Base-by-base conservation (phyloP, 139 green algal genomes). In the Edaphochlamys debaryana region DNA sequence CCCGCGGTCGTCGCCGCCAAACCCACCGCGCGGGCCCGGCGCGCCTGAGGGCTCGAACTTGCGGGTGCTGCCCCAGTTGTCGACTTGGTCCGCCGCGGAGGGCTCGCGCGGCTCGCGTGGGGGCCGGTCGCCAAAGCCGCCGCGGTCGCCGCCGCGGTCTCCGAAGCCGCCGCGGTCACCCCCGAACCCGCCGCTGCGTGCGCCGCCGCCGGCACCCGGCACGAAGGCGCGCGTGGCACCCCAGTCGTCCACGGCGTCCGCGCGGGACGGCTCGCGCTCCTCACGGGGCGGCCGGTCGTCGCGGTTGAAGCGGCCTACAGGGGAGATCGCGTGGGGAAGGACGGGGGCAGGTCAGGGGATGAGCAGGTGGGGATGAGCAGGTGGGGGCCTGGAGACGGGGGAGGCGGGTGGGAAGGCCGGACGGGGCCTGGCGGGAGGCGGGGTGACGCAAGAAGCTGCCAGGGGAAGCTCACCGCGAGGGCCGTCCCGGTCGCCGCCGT, bases 181-280 rank as follows among this genome's bases (percentile, higher is more conserved):
- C 22, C 37, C 73, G 27, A 77, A 50, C 13, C 63, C 41, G 71
- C 66, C 72, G 29, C 83, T 86, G 36, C 85, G 60, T 0, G 36
- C 40, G 9, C 81, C 81, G 45, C 81, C 91, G 9, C 85, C 62
- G 76, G 72, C 73, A 34, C 86, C 67, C 25, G 94, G 90, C 40
- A 82, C 79, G 67, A 95, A 96, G 78, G 94, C 94, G 40, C 92
- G 91, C 23, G 90, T 88, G 29, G 80, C 60, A 63, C 94, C 94
- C 95, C 95, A 98, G 88, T 96, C 92, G 77, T 90, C 84, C 7
- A 87, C 84, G 34, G 87, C 84, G 48, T 98, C 95, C 7, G 95
- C 95, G 30, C 93, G 92, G 4, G 95, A 98, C 8, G 94, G 91
- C 50, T 91, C 89, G 20, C 38, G 42, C 73, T 86, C 85, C 2